Evolutionary conservation across 192 early-diverging fungal species (phyloP).

Genomic region (Backusella macrospora): DNA sequence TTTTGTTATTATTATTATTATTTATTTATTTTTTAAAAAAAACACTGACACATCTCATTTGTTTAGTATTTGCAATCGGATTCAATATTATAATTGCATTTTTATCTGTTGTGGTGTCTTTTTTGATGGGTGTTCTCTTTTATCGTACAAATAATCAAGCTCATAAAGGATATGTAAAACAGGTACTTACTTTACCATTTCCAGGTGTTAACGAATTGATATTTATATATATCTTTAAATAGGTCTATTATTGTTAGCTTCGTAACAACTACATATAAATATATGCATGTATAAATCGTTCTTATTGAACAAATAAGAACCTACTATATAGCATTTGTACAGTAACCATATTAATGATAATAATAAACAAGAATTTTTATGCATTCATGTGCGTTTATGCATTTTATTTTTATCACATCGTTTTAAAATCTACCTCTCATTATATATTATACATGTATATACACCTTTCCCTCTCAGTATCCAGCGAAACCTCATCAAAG

Average conservation of each 20-base stretch:
- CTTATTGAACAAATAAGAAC: too few species aligned
- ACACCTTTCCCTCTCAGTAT: constrained; percentile 52
- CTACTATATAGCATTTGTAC: too few species aligned
- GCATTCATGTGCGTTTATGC: too few species aligned
- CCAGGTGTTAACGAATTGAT: too few species aligned
- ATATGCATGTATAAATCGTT: too few species aligned
- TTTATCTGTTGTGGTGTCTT: not conserved
- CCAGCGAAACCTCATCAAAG: constrained; percentile 97
- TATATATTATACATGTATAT: not conserved
- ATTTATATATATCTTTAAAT: too few species aligned
- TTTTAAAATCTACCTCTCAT: not conserved
- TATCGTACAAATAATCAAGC: not conserved
- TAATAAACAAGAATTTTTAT: too few species aligned
- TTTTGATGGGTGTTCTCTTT: not conserved
- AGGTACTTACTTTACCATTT: not conserved
- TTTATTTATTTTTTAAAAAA: not conserved
- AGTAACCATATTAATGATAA: too few species aligned
- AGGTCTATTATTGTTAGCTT: too few species aligned
- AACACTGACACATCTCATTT: not conserved
- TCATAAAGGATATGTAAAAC: not conserved
- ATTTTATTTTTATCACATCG: too few species aligned
- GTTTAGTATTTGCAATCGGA: not conserved
- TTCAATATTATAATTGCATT: not conserved
- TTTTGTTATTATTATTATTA: not conserved
- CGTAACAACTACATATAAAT: too few species aligned